These are phyloP conservation scores for Pythium pyrilobum DNA, from an alignment of 352 stramenopile genomes.

Conservation along the genomic window DNA sequence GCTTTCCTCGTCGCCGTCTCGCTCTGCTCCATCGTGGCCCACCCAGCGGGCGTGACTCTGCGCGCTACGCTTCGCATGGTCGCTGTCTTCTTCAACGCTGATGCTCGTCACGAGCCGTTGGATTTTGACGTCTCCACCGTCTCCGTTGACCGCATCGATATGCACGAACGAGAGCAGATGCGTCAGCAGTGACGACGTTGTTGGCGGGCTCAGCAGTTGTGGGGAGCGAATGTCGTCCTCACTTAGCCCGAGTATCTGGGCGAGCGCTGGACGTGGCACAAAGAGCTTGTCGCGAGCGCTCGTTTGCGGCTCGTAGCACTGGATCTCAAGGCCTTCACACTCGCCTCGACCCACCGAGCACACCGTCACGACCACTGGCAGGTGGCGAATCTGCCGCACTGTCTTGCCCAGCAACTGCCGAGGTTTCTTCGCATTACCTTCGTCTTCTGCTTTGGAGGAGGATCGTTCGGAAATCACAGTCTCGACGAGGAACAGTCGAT, in stretches of 20 bases:
- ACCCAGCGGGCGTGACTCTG: background rate
- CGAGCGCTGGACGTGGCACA: conserved; percentile 8
- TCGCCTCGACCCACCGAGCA: conserved; percentile 10
- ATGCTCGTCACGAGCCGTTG: no score
- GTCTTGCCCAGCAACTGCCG: conserved; percentile 29
- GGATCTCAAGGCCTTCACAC: conserved; percentile 13
- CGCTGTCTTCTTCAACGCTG: no score
- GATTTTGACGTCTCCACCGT: no score
- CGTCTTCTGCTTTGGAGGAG: background rate
- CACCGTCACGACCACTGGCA: conserved; percentile 34
- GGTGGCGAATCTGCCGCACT: conserved; percentile 28
- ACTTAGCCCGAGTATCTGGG: conserved; percentile 15
- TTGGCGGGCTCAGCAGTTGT: background rate
- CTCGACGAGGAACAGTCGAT: conserved; percentile 46
- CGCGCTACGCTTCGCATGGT: no score
- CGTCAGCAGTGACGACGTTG: conserved; percentile 2
- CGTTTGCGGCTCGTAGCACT: conserved; percentile 44
- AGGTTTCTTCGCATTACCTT: background rate
- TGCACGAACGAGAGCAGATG: conserved; percentile 14
- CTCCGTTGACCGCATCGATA: no score
- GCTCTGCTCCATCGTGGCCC: background rate
- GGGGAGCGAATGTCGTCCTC: background rate
- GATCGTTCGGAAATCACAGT: background rate
- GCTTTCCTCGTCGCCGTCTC: background rate
- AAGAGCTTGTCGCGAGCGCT: conserved; percentile 24